These are phyloP conservation scores for Emericellopsis cladophorae DNA, from an alignment of 2,329 filamentous ascomycete genomes.

Conservation along the genomic window DNA sequence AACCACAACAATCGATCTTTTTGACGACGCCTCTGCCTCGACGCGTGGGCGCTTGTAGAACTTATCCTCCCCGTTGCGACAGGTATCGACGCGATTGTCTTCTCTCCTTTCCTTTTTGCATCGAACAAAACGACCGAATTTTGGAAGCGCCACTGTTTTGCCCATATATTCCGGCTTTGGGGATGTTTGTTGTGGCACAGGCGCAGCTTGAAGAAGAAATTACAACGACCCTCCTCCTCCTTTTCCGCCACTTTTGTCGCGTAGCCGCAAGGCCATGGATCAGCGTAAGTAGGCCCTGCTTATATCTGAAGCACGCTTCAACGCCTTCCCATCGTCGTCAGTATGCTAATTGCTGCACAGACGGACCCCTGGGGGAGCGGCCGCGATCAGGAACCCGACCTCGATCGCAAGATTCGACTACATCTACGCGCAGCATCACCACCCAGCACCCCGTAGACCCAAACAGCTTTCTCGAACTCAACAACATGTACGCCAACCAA, in stretches of 20 bases:
- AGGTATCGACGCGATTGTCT: neutral
- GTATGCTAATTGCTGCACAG: neutral
- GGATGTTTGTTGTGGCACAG: slow-evolving; percentile 24
- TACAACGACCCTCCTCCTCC: neutral
- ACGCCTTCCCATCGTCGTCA: neutral
- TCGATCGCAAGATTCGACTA: slow-evolving; percentile 41
- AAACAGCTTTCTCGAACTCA: slow-evolving; percentile 25
- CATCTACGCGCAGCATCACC: slow-evolving; percentile 40
- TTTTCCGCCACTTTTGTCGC: no score
- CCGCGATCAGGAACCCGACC: slow-evolving; percentile 28
- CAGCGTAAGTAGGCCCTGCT: no score
- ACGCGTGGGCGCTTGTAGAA: no score
- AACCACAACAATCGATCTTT: slow-evolving; percentile 20
- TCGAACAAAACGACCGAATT: no score
- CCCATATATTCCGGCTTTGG: slow-evolving; percentile 1
- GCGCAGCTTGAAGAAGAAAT: neutral
- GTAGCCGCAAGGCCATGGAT: no score
- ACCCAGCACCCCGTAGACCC: slow-evolving; percentile 40
- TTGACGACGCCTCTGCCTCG: neutral
- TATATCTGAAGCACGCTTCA: no score
- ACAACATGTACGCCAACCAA: slow-evolving; percentile 24
- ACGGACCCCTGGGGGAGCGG: neutral
- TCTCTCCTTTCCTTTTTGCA: neutral
- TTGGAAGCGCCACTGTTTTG: no score
- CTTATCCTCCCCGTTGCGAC: no score